Base-by-base conservation (phyloP, 164 flowering plant species). In the Magnolia kwangsiensis region DNA sequence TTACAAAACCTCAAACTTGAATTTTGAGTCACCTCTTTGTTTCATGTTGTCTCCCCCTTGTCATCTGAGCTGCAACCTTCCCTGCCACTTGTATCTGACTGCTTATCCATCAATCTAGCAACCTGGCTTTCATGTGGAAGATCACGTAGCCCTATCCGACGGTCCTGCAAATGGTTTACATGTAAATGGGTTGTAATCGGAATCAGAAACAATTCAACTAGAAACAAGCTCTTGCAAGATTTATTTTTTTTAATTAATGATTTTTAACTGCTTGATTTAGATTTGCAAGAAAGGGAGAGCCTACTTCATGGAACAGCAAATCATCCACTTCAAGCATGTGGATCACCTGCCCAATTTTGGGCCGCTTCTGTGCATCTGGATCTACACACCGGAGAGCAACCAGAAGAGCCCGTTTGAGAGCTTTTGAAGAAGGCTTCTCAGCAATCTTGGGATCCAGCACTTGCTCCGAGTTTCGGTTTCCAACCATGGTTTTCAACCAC, bases 301-400 rank as follows among this genome's bases (percentile, higher is more conserved):
- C 71, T 87, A 92, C 98, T 71, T 89, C 93, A 59, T 89, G 93
- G 63, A 87, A 65, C 69, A 87, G 86, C 83, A 92, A 78, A 81
- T 92, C 94, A 74, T 93, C 98, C 11, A 92, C 91, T 86, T 95
- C 99, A 13, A 95, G 93, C 98, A 95, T 95, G 90, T 95, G 97
- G 71, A 95, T 89, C 16, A 95, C 89, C 82, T 93, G 95, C 24
- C 99, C 99, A 96, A 95, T 95, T 85, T 94, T 95, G 16, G 98
- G 99, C 80, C 98, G 89, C 87, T 95, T 94, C 76, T 83, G 87
- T 58, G 98, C 95, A 82, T 90, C 98, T n/a, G 99, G 98, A 76
- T 94, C 97, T 13, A 94, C 97, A 83, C 98, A 94, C 29, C 89
- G 83, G 59, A 92, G 92, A 79, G 97, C 95, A 45, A 94, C 97